Percentiles rank a stretch among this genome's conserved stretches.
phyloP scores from a whole-genome alignment of 495 filamentous ascomycete genomes.

The Neurospora sp. region DNA sequence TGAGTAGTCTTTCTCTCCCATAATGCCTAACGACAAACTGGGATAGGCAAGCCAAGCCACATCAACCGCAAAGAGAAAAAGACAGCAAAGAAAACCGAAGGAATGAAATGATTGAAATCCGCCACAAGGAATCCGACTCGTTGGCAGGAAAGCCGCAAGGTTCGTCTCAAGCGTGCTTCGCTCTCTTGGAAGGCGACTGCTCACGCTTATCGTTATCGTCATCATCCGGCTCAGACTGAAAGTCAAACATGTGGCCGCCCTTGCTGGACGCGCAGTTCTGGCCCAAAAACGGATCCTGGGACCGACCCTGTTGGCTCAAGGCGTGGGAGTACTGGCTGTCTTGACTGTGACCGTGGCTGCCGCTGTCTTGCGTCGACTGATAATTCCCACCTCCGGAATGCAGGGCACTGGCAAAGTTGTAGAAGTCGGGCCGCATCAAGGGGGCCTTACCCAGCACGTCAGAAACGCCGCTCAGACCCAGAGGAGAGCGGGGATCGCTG shows the following conservation, averaged over 20 bases:
- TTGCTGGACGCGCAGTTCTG: not conserved
- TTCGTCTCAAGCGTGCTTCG: not conserved
- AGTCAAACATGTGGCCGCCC: not conserved
- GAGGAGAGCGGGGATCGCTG: not conserved
- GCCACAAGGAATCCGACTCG: no score
- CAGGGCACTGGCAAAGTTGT: not conserved
- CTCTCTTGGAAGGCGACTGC: not conserved
- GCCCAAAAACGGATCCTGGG: not conserved
- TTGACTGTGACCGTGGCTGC: not conserved
- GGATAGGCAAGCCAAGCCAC: not conserved
- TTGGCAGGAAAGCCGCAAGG: no score
- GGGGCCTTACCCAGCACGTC: not conserved
- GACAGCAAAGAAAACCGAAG: not conserved
- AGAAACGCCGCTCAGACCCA: not conserved
- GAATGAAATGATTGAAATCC: not conserved
- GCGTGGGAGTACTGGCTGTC: not conserved
- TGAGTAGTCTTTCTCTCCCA: not conserved
- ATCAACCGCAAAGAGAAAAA: not conserved
- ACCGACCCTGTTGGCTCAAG: not conserved
- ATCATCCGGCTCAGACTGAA: not conserved
- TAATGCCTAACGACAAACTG: not conserved
- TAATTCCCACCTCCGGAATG: not conserved
- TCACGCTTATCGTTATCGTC: not conserved
- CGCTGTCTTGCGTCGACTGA: not conserved
- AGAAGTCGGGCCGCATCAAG: not conserved